Percentiles rank a stretch among this genome's conserved stretches.
Conservation (phyloP, 2,329 filamentous ascomycete genomes). For the Apiospora rasikravindrae region DNA sequence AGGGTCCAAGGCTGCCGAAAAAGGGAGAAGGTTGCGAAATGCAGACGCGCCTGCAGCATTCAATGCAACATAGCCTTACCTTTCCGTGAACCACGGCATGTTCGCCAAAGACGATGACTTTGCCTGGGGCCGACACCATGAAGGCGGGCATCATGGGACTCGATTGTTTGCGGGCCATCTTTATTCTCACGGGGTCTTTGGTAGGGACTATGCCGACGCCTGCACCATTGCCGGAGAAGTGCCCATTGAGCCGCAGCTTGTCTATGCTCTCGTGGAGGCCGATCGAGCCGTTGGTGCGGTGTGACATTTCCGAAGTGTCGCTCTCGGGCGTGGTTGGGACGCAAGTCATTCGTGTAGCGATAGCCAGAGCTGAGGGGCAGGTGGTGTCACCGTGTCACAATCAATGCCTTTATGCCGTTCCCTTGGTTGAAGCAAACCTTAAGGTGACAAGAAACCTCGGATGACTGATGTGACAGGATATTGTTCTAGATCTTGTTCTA, state of each 20-base stretch:
- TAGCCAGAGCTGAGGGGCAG: background rate
- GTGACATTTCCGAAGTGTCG: conserved; percentile 39
- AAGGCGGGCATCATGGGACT: conserved; percentile 82
- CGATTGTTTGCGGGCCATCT: conserved; percentile 60
- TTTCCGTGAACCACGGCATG: conserved; percentile 98
- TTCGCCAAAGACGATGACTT: conserved; percentile 98
- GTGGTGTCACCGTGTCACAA: background rate
- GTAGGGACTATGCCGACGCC: conserved; percentile 34
- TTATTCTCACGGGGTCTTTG: conserved; percentile 40
- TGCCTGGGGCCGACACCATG: conserved; percentile 97
- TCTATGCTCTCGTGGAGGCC: conserved; percentile 38
- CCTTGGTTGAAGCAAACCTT: conserved; percentile 1
- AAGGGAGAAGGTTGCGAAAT: background rate
- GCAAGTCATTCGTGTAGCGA: conserved; percentile 27
- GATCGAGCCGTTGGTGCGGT: conserved; percentile 37
- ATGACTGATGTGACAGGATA: background rate
- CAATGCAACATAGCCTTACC: conserved; percentile 51
- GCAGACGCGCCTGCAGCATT: background rate
- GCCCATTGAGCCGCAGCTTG: conserved; percentile 34
- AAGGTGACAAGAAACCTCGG: background rate
- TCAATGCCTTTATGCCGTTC: background rate
- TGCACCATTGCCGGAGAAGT: conserved; percentile 42
- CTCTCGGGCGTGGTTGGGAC: conserved; percentile 34
- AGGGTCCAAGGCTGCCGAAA: background rate
- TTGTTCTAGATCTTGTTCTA: background rate